Evolutionary conservation across 2,329 filamentous ascomycete genomes (phyloP).

Genomic region (Aureobasidium pullulans): DNA sequence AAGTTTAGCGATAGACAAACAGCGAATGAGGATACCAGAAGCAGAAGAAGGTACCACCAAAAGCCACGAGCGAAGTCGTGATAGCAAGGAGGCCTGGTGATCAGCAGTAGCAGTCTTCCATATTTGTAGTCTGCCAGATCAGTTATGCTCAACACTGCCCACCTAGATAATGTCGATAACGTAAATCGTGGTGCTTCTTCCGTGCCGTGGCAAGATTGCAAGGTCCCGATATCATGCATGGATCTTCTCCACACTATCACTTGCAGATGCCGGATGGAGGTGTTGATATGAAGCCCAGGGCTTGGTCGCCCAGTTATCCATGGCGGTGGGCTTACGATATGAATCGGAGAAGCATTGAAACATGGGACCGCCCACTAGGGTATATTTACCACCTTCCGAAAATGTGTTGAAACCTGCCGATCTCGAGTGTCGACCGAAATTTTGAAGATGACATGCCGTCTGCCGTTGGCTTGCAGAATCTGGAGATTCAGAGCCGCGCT

Average conservation of each 20-base stretch:
- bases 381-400: constrained; percentile 4
- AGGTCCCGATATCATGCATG: constrained; percentile 4
- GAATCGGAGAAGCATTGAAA: background rate
- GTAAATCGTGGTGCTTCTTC: background rate
- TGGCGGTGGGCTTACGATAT: background rate
- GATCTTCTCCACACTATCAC: background rate
- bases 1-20: background rate
- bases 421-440: background rate
- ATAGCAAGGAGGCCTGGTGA: background rate
- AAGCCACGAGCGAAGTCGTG: background rate
- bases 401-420: background rate
- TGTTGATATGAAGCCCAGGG: background rate
- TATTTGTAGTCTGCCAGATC: background rate
- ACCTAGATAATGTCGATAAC: constrained; percentile 4
- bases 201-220: constrained; percentile 5
- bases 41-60: background rate
- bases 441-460: background rate
- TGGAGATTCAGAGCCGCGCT: constrained; percentile 6
- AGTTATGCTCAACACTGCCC: background rate
- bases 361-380: background rate
- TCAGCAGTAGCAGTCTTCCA: background rate
- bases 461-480: background rate
- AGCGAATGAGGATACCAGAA: background rate
- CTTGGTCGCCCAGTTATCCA: background rate
- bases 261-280: background rate